Percentiles rank a stretch among this genome's conserved stretches.
Evolutionary conservation across 306 rosid species (phyloP).

Genomic region (Gastrolobium villosum): DNA sequence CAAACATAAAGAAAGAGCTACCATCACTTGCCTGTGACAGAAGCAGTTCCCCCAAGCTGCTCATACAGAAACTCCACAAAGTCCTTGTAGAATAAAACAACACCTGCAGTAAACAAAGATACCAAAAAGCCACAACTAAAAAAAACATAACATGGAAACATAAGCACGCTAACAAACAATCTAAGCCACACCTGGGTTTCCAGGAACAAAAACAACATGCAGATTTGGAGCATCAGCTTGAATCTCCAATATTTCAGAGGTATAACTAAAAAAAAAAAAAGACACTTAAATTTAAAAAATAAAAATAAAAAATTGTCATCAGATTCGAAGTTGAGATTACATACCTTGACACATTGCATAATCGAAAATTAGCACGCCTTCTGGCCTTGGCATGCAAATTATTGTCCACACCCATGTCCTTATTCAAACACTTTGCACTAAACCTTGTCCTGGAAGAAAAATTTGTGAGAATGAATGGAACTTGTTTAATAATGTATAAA

Average conservation of each 20-base stretch:
- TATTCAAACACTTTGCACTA: slow-evolving; percentile 45
- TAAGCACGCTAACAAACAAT: background rate
- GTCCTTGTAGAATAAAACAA: slow-evolving; percentile 73
- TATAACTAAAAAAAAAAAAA: slow-evolving; percentile 54
- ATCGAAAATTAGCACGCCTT: slow-evolving; percentile 70
- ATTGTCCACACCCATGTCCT: slow-evolving; percentile 56
- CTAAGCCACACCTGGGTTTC: slow-evolving; percentile 82
- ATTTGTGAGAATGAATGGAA: background rate
- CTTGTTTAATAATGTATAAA: background rate
- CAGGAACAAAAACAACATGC: slow-evolving; percentile 83
- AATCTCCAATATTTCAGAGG: slow-evolving; percentile 85
- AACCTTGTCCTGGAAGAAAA: slow-evolving; percentile 52
- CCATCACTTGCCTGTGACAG: slow-evolving; percentile 77
- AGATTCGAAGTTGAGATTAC: slow-evolving; percentile 34
- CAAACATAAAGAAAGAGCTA: slow-evolving; percentile 24
- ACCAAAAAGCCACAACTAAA: slow-evolving; percentile 40
- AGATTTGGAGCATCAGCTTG: slow-evolving; percentile 73
- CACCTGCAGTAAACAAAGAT: slow-evolving; percentile 58
- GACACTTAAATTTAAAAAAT: background rate
- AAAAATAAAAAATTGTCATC: background rate
- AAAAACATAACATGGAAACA: slow-evolving; percentile 8
- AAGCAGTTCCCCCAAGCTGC: slow-evolving; percentile 77
- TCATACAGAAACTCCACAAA: slow-evolving; percentile 83
- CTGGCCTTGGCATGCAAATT: slow-evolving; percentile 48
- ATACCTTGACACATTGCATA: slow-evolving; percentile 78